Percentiles rank a stretch among this genome's conserved stretches.
These are phyloP conservation scores for Syncephalastrum monosporum DNA, from an alignment of 371 early-diverging fungal genomes.

Conservation along the genomic window DNA sequence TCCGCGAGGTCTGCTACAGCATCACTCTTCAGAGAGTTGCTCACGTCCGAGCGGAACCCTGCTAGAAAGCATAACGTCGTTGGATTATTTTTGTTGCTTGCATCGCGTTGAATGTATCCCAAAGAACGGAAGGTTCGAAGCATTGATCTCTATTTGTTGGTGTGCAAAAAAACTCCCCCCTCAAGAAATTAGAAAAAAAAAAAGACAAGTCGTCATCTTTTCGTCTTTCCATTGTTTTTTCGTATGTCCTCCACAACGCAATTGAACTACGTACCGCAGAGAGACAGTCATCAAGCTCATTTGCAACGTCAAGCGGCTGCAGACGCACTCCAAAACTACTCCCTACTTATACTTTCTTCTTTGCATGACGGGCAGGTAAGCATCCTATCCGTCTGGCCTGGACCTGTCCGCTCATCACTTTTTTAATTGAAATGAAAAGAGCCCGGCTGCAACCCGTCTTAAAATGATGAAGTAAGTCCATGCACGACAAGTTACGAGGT, in stretches of 20 bases:
- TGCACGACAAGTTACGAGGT: no score
- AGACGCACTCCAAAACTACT: slow-evolving; percentile 17
- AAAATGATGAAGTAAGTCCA: slow-evolving; percentile 24
- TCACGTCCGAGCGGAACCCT: slow-evolving; percentile 35
- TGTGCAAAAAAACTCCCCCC: no score
- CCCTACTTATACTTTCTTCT: slow-evolving; percentile 15
- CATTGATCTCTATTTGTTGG: no score
- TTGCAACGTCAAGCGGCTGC: slow-evolving; percentile 18
- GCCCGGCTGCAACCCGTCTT: slow-evolving; percentile 18
- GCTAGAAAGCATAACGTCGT: slow-evolving; percentile 43
- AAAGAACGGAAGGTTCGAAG: no score
- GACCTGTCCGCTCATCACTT: not conserved
- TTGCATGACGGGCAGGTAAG: slow-evolving; percentile 17
- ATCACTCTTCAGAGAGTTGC: slow-evolving; percentile 32
- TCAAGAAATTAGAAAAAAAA: no score
- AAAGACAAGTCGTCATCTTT: no score
- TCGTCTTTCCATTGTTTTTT: no score
- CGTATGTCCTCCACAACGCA: no score
- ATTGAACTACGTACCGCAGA: not conserved
- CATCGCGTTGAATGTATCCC: no score
- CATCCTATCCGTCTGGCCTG: not conserved
- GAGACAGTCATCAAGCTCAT: slow-evolving; percentile 13
- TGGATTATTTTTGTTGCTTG: no score
- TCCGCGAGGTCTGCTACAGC: slow-evolving; percentile 18
- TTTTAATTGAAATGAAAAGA: slow-evolving; percentile 6